A percentile compares a stretch with the other conserved stretches of the same genome.
Evolutionary conservation across 2,329 filamentous ascomycete species (phyloP).

Genomic region (Akanthomyces uredinophilus): DNA sequence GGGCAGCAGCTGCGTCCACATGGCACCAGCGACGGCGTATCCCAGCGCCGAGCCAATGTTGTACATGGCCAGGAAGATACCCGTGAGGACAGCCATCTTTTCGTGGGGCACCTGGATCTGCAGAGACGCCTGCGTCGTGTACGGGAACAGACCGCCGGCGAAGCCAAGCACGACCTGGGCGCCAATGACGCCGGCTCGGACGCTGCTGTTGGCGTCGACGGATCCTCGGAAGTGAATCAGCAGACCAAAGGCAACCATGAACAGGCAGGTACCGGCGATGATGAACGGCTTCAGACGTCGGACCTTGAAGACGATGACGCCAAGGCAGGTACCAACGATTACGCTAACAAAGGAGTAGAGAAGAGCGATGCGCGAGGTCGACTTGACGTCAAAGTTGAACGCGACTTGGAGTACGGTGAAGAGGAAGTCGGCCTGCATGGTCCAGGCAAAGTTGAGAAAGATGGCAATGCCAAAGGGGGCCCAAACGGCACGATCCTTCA

Average conservation of each 20-base stretch:
- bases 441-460: slow-evolving; percentile 55
- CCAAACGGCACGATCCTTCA: slow-evolving; percentile 62
- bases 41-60: slow-evolving; percentile 58
- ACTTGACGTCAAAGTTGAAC: slow-evolving; percentile 52
- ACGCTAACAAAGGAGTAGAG: slow-evolving; percentile 56
- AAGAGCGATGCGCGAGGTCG: slow-evolving; percentile 54
- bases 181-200: slow-evolving; percentile 54
- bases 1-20: slow-evolving; percentile 57
- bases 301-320: slow-evolving; percentile 51
- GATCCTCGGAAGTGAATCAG: slow-evolving; percentile 59
- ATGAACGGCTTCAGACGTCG: slow-evolving; percentile 61
- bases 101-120: slow-evolving; percentile 40
- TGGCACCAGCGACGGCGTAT: slow-evolving; percentile 54
- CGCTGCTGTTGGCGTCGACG: slow-evolving; percentile 29
- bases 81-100: slow-evolving; percentile 59
- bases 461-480: slow-evolving; percentile 54
- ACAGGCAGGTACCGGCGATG: slow-evolving; percentile 53
- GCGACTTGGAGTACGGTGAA: slow-evolving; percentile 58
- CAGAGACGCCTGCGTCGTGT: slow-evolving; percentile 42
- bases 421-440: slow-evolving; percentile 59
- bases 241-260: slow-evolving; percentile 61
- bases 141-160: slow-evolving; percentile 58
- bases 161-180: slow-evolving; percentile 59
- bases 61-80: slow-evolving; percentile 58
- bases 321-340: slow-evolving; percentile 51